Percentiles rank a stretch among this genome's conserved stretches.
These are phyloP conservation scores for Beauveria sp. DNA, from an alignment of 2,329 filamentous ascomycete species.

Conservation along the genomic window DNA sequence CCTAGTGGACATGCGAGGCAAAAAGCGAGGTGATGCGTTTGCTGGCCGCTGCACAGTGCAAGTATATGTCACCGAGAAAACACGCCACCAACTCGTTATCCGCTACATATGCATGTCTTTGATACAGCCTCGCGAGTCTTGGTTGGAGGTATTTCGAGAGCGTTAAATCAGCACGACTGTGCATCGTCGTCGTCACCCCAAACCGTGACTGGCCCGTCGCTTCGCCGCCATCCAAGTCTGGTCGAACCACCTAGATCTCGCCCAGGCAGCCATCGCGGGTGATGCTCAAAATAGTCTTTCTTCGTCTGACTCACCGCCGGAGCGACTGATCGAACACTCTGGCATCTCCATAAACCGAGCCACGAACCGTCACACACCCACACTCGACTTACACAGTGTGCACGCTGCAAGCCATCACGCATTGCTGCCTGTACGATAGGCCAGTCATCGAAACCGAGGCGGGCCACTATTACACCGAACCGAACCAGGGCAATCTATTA, in stretches of 20 bases:
- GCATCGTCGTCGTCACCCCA: not conserved
- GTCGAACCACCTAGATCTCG: not conserved
- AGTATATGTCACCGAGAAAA: not conserved
- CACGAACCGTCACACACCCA: not conserved
- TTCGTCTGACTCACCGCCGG: conserved; percentile 11
- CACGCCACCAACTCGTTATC: not conserved
- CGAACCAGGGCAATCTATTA: not conserved
- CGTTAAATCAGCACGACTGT: not conserved
- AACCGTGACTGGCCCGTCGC: not conserved
- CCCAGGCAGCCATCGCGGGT: not conserved
- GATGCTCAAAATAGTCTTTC: not conserved
- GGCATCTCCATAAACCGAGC: not conserved
- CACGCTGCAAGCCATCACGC: conserved; percentile 2
- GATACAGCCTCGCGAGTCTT: not conserved
- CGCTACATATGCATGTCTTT: not conserved
- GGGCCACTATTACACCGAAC: not conserved
- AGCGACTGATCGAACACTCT: not conserved
- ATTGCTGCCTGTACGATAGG: not conserved
- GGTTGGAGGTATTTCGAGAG: not conserved
- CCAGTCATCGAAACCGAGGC: not conserved
- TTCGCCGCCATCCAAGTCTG: not conserved
- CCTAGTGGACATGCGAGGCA: not conserved
- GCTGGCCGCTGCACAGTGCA: conserved; percentile 3
- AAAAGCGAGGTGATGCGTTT: not conserved
- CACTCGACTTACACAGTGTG: conserved; percentile 5